Evolutionary conservation across 306 rosid genomes (phyloP), one percentile per base, ranked within the genome.

Genomic region (Cotoneaster glaucophyllus): DNA sequence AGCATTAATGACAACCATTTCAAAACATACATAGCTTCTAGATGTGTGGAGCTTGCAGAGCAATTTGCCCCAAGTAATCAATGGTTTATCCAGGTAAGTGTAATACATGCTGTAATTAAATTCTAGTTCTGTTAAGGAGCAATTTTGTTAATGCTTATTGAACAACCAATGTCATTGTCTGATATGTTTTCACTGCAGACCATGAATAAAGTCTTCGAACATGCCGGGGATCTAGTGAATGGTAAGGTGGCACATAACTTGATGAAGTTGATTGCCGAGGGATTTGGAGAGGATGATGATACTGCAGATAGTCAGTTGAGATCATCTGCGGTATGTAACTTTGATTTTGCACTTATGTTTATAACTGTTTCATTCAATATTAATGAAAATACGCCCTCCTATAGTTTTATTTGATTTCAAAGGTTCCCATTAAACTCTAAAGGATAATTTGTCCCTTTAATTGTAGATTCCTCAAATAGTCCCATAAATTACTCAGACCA

Each of bases 161-260:
- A 69, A 7, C 43, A 37, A 22, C 44, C 50, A 24, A 22, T 76
- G 34, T 58, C 53, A 8, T 82, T 84, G 41, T 17, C 28, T 77
- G 74, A 45, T 69, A 48, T 70, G 44, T 67, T 52, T 74, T 73
- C 85, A 74, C 66, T 50, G 48, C 90, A 96, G 99, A 92, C 98
- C 75, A 96, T 96, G 91, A 96, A 96, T 86, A 96, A 93, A 90
- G 99, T 96, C 80, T 96, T 96, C 77, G 98, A 96, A 92, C 98
- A 96, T 75, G 99, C 99, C 26, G 99, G 99, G 81, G 99, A 96
- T 86, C 89, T 92, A 68, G 99, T 96, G 84, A 96, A 96, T 80
- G 77, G 88, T 64, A 96, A 96, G 82, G 98, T 96, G 78, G 99
- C 99, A 64, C 98, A 96, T 89, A 93, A 96, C 85, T 87, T 96